Evolutionary conservation across 2,329 filamentous ascomycete genomes (phyloP).

Genomic region (Beauveria sp.): DNA sequence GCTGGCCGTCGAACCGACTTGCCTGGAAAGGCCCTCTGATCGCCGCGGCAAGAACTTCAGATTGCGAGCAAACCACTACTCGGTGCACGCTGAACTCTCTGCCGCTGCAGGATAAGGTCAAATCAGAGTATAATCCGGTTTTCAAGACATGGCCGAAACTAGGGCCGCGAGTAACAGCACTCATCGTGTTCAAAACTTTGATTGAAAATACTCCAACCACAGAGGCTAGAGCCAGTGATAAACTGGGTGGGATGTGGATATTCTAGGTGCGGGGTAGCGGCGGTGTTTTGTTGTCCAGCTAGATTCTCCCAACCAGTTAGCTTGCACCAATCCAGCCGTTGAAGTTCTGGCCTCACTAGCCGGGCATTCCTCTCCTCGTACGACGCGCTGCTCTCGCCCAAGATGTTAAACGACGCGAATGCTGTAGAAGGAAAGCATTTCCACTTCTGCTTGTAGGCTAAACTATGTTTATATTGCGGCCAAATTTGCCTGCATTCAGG

Average conservation of each 20-base stretch:
- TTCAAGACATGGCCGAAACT: neutral
- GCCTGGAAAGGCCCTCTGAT: conserved; percentile 14
- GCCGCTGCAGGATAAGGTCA: conserved; percentile 15
- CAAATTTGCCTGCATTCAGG: neutral
- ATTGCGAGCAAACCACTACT: conserved; percentile 16
- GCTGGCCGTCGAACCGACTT: neutral
- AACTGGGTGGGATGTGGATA: neutral
- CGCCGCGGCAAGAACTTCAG: conserved; percentile 13
- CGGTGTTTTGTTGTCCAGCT: no score
- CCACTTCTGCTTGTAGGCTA: no score
- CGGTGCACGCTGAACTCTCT: conserved; percentile 18
- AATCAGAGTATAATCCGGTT: conserved; percentile 16
- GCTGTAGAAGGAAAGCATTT: neutral
- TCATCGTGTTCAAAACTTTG: neutral
- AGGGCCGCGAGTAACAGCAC: neutral
- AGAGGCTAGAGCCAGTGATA: neutral
- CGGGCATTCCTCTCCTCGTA: neutral
- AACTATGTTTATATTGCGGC: neutral
- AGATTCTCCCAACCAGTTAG: no score
- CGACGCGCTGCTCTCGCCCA: neutral
- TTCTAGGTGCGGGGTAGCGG: neutral
- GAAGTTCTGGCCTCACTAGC: neutral
- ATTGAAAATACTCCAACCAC: neutral
- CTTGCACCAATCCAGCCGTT: neutral
- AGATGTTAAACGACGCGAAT: neutral